These are phyloP conservation scores for Pholiota microspora DNA, from an alignment of 768 basidiomycete genomes.

Conservation along the genomic window DNA sequence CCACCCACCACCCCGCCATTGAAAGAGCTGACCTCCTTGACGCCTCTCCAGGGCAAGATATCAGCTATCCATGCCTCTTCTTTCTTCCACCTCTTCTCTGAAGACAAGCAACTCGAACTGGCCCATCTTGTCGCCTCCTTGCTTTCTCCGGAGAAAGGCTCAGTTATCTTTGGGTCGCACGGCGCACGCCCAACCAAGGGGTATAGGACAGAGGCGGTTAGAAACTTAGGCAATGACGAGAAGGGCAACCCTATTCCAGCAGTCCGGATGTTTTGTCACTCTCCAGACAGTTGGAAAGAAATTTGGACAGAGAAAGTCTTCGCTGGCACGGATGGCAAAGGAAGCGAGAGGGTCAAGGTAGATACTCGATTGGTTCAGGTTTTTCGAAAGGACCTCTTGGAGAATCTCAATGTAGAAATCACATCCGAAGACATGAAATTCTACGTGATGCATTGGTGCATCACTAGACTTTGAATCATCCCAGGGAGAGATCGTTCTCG, in stretches of 20 bases:
- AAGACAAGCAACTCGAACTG: constrained; percentile 27
- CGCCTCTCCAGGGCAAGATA: constrained; percentile 37
- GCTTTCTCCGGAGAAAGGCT: constrained; percentile 30
- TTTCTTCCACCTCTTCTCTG: constrained; percentile 36
- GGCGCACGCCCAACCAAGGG: constrained; percentile 31
- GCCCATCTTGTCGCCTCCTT: constrained; percentile 28
- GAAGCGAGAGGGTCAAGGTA: constrained; percentile 3
- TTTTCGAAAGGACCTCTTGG: neutral
- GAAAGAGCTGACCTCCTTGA: constrained; percentile 21
- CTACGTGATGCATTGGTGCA: neutral
- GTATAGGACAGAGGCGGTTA: neutral
- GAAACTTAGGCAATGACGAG: neutral
- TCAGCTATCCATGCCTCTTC: constrained; percentile 42
- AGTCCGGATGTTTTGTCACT: constrained; percentile 31
- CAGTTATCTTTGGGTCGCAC: constrained; percentile 36
- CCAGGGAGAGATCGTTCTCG: too few species aligned
- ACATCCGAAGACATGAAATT: neutral
- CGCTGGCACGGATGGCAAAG: constrained; percentile 1
- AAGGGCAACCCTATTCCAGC: neutral
- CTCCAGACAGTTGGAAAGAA: constrained; percentile 29
- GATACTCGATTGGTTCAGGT: neutral
- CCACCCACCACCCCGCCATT: constrained; percentile 9
- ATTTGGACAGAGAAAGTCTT: constrained; percentile 25
- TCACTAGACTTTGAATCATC: neutral
- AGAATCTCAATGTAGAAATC: too few species aligned